phyloP scores from a whole-genome alignment of 2,329 filamentous ascomycete genomes.

The Nemania abortiva region DNA sequence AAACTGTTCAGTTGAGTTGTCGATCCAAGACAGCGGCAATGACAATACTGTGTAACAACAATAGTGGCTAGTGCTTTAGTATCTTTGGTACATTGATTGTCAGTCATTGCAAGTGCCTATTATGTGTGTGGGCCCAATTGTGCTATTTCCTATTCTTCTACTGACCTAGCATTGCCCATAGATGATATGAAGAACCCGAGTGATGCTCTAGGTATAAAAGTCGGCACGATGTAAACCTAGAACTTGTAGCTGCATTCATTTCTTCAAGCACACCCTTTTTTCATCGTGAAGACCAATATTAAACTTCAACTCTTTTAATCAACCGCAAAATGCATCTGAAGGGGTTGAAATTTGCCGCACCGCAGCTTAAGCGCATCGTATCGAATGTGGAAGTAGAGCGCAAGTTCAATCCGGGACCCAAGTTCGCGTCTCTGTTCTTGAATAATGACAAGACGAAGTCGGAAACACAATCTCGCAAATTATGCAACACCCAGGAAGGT shows the following conservation, averaged over 20 bases:
- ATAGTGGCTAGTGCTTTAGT: too few species aligned
- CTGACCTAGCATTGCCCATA: too few species aligned
- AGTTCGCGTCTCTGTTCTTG: constrained; percentile 33
- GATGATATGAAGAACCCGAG: too few species aligned
- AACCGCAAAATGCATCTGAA: constrained; percentile 4
- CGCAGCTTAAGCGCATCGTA: constrained; percentile 34
- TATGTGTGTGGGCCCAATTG: too few species aligned
- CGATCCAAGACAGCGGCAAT: too few species aligned
- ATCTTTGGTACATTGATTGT: too few species aligned
- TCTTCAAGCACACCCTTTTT: background rate
- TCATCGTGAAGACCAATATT: background rate
- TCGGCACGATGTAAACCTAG: too few species aligned
- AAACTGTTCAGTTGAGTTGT: too few species aligned
- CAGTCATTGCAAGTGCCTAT: too few species aligned
- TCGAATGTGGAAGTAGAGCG: constrained; percentile 42
- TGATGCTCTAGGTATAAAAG: background rate
- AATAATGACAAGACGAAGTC: background rate
- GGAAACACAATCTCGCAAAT: background rate
- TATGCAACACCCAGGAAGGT: background rate
- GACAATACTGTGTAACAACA: too few species aligned
- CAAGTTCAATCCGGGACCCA: constrained; percentile 39
- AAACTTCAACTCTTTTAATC: background rate
- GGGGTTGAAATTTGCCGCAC: constrained; percentile 17
- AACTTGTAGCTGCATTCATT: background rate
- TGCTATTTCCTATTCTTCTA: too few species aligned